Base-by-base conservation (phyloP, 257 asterid genomes). In the Solanum bulbocastanum region DNA sequence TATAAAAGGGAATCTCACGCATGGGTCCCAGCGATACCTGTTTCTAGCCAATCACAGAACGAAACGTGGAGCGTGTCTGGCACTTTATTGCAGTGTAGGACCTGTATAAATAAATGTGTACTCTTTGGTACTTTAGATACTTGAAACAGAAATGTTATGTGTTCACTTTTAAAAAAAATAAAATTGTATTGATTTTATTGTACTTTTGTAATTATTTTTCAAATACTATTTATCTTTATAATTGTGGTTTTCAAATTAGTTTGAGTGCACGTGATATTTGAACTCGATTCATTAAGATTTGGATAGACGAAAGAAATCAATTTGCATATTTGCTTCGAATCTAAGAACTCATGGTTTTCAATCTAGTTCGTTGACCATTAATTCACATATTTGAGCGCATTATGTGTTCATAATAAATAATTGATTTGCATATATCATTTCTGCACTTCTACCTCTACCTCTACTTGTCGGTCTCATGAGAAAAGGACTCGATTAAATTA, bases 31-130 rank as follows among this genome's bases (percentile, higher is more conserved):
- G 68, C 1, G 11, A 4, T 5, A 18, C 85, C 22, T 27, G 23
- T 6, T 15, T 37, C 1, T 6, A 8, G 0, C 92, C 91, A 87
- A 87, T 87, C 32, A 46, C 2, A 30, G 0, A 8, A 1, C 81
- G 91, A 72, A 90, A 90, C 90, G 88, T 87, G 86, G 83, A 11
- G 1, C 4, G 3, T 46, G 23, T 30, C 4, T 20, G 32, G 32
- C 10, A 32, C 37, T 49, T 22, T 87, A 35, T 71, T 83, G 9
- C 89, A 44, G 76, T 14, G 1, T 69, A 82, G 89, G 81, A 37
- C 91, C 89, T 37, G 25, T 35, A 35, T 5, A 46, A 22, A 66
- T 30, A 23, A 73, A 3, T 66, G 37, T 71, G 89, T 46, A 90
- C 86, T 30, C 52, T 72, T 58, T 40, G n/a, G 87, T 79, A 49